Evolutionary conservation across 805 yeast genomes (phyloP).

Genomic region (Wickerhamomyces xylosicus): DNA sequence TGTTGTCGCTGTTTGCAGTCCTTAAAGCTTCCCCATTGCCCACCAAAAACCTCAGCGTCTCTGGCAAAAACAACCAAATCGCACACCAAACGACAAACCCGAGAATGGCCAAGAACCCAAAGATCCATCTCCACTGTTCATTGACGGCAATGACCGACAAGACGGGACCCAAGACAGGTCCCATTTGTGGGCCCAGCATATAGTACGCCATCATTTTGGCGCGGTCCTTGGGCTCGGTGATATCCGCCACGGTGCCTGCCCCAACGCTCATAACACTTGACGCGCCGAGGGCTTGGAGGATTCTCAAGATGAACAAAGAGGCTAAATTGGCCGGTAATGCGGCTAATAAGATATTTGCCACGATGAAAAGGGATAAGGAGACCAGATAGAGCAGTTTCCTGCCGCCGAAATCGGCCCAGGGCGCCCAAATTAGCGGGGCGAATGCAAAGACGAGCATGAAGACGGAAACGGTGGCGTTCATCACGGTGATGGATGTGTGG

Average conservation of each 20-base stretch:
- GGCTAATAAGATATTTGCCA: slow-evolving; percentile 58
- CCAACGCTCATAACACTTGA: slow-evolving; percentile 85
- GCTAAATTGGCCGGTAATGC: slow-evolving; percentile 53
- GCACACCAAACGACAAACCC: slow-evolving; percentile 43
- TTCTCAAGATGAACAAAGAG: slow-evolving; percentile 52
- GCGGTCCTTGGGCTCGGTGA: slow-evolving; percentile 54
- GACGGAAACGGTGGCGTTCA: slow-evolving; percentile 47
- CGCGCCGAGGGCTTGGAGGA: slow-evolving; percentile 78
- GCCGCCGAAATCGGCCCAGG: slow-evolving; percentile 45
- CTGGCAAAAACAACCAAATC: slow-evolving; percentile 60
- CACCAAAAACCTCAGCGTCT: slow-evolving; percentile 61
- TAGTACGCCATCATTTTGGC: slow-evolving; percentile 79
- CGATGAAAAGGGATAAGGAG: slow-evolving; percentile 47
- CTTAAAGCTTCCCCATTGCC: slow-evolving; percentile 35
- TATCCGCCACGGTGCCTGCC: slow-evolving; percentile 81
- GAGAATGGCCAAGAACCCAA: slow-evolving; percentile 65
- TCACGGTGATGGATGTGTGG: slow-evolving; percentile 28
- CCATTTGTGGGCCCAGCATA: slow-evolving; percentile 80
- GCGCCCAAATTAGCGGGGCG: slow-evolving; percentile 47
- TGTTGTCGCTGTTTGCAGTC: too few species aligned
- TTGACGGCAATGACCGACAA: slow-evolving; percentile 60
- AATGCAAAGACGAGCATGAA: slow-evolving; percentile 48
- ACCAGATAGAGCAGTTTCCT: slow-evolving; percentile 55
- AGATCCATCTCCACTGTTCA: slow-evolving; percentile 79
- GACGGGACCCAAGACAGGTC: slow-evolving; percentile 81